These are phyloP conservation scores for Yamadazyma jaroonii DNA, from an alignment of 1,139 yeast species.

Conservation along the genomic window DNA sequence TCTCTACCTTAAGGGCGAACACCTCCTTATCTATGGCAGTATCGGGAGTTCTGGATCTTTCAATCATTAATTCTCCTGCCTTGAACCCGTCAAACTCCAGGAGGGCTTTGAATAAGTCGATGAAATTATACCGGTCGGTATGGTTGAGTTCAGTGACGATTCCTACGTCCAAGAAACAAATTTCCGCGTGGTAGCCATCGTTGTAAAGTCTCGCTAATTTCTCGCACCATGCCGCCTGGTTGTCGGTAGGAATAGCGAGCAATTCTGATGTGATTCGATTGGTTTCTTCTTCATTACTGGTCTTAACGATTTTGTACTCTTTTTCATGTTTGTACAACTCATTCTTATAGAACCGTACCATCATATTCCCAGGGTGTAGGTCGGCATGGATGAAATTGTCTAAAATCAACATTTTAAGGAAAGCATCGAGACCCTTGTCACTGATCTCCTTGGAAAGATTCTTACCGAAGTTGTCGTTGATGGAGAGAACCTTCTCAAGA, in stretches of 20 bases:
- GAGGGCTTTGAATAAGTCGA: slow-evolving; percentile 83
- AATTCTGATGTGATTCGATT: slow-evolving; percentile 49
- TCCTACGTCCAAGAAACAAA: slow-evolving; percentile 91
- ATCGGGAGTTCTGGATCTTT: slow-evolving; percentile 90
- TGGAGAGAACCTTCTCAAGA: slow-evolving; percentile 60
- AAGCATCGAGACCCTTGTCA: slow-evolving; percentile 86
- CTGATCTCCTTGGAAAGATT: slow-evolving; percentile 73
- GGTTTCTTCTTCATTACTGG: slow-evolving; percentile 46
- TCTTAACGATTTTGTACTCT: slow-evolving; percentile 46
- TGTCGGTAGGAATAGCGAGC: slow-evolving; percentile 29
- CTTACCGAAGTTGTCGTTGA: slow-evolving; percentile 43
- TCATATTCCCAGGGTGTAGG: slow-evolving; percentile 93
- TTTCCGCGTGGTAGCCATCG: slow-evolving; percentile 76
- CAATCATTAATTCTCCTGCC: slow-evolving; percentile 95
- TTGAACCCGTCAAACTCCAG: slow-evolving; percentile 90
- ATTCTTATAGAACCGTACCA: slow-evolving; percentile 68
- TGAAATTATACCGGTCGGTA: slow-evolving; percentile 74
- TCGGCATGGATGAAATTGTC: slow-evolving; percentile 97
- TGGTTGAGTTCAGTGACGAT: slow-evolving; percentile 85
- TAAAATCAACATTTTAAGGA: slow-evolving; percentile 84
- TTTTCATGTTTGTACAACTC: slow-evolving; percentile 43
- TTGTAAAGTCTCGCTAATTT: slow-evolving; percentile 49
- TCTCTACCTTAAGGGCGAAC: slow-evolving; percentile 84
- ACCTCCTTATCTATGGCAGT: slow-evolving; percentile 81
- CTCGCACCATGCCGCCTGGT: slow-evolving; percentile 47